Evolutionary conservation across 495 filamentous ascomycete genomes (phyloP), one percentile per base, ranked within the genome.

Genomic region (Xylaria castorea): DNA sequence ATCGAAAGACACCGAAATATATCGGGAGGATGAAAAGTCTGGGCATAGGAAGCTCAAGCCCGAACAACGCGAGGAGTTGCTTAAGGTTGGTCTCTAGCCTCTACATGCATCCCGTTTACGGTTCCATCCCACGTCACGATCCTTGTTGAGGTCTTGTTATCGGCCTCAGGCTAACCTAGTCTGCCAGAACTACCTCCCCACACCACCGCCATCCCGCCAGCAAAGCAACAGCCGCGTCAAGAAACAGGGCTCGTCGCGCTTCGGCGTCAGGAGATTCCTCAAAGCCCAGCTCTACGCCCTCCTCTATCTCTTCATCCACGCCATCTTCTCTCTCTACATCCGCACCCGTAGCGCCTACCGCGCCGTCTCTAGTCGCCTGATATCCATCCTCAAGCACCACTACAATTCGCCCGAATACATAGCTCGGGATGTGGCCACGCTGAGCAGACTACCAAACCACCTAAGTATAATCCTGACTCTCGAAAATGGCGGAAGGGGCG

Each of bases 351-450:
- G 92, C 76, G 88, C 89, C 46, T 97, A 93, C 78, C 92, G 95
- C 81, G 89, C 89, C 32, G 85, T 96, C 46, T 82, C 89, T 60
- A 90, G 94, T 78, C 90, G 91, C 36, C 81, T 94, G 67, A 86
- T 94, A 74, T 91, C 94, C 14, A 85, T 98, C 72, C 85, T 94
- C 32, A 92, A 94, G 77, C 93, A 99, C 82, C 97, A 98, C 80
- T 95, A 98, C 81, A 91, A 92, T 57, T 95, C 94, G 1, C 96
- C 96, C 22, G 93, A 97, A 83, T 85, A 97, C 71, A 97, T 99
- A 74, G 88, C 89, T 75, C 89, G 91, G 72, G 96, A 99, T 84
- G 92, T 98, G n/a, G 91, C 88, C 75, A 86, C 83, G 2, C 84
- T 95, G 68, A 86, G 83, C 50, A 86, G 90, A 70, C 75, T 97